Percentiles rank a stretch among this genome's conserved stretches.
Conservation (phyloP, 2,329 filamentous ascomycete species). For the Botryotinia narcissicola region DNA sequence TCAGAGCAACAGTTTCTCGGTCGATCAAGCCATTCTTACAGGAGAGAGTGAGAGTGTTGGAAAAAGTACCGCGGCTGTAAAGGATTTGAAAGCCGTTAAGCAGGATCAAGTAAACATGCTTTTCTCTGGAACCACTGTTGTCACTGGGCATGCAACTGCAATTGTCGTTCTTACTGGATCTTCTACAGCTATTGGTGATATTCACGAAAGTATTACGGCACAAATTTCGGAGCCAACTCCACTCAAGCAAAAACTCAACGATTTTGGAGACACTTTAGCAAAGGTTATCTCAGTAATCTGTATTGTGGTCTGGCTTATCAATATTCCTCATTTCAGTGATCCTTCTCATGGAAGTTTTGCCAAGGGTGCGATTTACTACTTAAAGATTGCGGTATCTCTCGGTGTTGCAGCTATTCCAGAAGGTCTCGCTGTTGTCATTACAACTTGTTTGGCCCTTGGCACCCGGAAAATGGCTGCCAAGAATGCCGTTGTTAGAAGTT, state of each 20-base stretch:
- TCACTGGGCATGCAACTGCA: slow-evolving; percentile 88
- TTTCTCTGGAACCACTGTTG: slow-evolving; percentile 96
- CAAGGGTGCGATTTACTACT: slow-evolving; percentile 98
- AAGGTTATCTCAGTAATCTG: slow-evolving; percentile 99
- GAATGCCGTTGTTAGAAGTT: slow-evolving; percentile 92
- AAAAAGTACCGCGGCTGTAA: slow-evolving; percentile 70
- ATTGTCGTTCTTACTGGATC: slow-evolving; percentile 87
- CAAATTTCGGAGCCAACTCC: slow-evolving; percentile 98
- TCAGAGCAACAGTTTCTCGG: slow-evolving; percentile 94
- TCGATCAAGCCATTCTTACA: slow-evolving; percentile 96
- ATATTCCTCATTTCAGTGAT: slow-evolving; percentile 95
- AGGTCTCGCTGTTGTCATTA: slow-evolving; percentile 96
- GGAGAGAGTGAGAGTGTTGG: slow-evolving; percentile 96
- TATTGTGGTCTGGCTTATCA: slow-evolving; percentile 95
- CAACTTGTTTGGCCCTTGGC: slow-evolving; percentile 93
- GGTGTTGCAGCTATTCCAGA: slow-evolving; percentile 98
- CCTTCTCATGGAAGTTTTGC: slow-evolving; percentile 89
- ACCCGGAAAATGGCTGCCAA: slow-evolving; percentile 99
- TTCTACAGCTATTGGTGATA: slow-evolving; percentile 94
- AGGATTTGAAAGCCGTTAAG: slow-evolving; percentile 83
- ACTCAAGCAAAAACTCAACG: slow-evolving; percentile 97
- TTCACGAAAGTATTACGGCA: slow-evolving; percentile 96
- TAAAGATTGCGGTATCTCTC: slow-evolving; percentile 98
- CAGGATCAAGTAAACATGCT: slow-evolving; percentile 98
- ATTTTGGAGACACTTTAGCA: slow-evolving; percentile 92